Evolutionary conservation across 305 asterid species (phyloP), one percentile per base, ranked within the genome.

Genomic region (Fraxinus latifolia): DNA sequence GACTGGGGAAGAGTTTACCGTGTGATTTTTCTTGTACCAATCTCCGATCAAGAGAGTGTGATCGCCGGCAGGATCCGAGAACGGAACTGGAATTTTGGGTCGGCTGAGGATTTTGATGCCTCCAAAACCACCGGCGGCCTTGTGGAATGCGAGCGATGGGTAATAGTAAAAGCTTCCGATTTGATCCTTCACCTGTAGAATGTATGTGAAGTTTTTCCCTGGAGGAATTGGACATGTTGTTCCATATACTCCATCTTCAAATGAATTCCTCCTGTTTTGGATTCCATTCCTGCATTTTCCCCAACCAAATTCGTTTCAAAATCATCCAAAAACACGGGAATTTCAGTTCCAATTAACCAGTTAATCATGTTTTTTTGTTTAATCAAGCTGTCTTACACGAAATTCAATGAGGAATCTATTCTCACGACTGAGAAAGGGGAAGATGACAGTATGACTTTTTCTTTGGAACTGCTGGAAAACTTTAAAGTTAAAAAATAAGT

Each of bases 151-250:
- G 79, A 94, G 84, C 9, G 99, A 92, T 55, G 99, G 98, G 91
- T 88, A 95, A 84, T 95, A 95, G 36, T 88, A 95, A 88, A 93
- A 94, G 85, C 99, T 95, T 29, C 99, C 99, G 2, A 95, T 94
- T 87, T 95, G 99, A 89, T 95, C 99, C 88, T 95, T 95, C 89
- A 94, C 90, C 85, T 95, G 99, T 1, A 95, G 96, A 29, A 91
- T 91, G 87, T 91, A 95, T 1, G 99, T 95, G 92, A 88, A 91
- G 84, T 95, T 95, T 74, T 70, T 83, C 7, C 99, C 98, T 0
- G 99, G 97, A 1, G 98, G 99, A 17, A 95, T 95, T 34, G 99
- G 97, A 74, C 99, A 95, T 39, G 99, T 95, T 33, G 99, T 95
- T 72, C 99, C 99, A n/a, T 71, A 76, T 11, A 95, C 94, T 17